Percentiles rank a stretch among this genome's conserved stretches.
phyloP scores from a whole-genome alignment of 2,329 filamentous ascomycete genomes.

The Trematosphaeria pertusa region DNA sequence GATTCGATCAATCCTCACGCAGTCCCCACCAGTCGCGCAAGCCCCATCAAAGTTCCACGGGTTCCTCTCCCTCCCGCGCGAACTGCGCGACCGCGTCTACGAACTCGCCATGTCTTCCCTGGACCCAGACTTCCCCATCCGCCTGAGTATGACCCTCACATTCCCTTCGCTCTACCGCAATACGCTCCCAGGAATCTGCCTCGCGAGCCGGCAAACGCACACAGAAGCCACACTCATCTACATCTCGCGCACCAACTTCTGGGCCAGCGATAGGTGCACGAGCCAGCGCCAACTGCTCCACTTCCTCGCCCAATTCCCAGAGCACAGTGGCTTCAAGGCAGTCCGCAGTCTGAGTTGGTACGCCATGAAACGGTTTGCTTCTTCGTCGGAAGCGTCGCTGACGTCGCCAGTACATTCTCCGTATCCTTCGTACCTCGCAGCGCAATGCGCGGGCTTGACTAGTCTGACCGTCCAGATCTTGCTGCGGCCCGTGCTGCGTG shows the following conservation, averaged over 20 bases:
- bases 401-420: too few relatives aligned
- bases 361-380: too few relatives aligned
- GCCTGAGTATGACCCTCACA: background rate
- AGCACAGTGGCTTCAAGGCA: background rate
- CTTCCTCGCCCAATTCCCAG: background rate
- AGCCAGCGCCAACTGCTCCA: background rate
- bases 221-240: background rate
- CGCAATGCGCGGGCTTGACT: too few relatives aligned
- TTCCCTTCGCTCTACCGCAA: background rate
- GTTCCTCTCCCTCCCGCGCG: background rate
- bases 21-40: too few relatives aligned
- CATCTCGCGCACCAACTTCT: background rate
- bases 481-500: too few relatives aligned
- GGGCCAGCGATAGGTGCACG: background rate
- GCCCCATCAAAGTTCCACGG: too few relatives aligned
- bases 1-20: too few relatives aligned
- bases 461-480: too few relatives aligned
- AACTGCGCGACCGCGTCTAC: constrained; percentile 2
- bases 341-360: background rate
- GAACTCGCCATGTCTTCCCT: background rate
- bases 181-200: background rate
- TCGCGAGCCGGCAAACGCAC: background rate
- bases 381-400: too few relatives aligned
- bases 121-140: too few relatives aligned
- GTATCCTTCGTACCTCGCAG: too few relatives aligned